These are phyloP conservation scores for Blepharisma japonicum DNA, from an alignment of 73 alveolate species.

Conservation along the genomic window DNA sequence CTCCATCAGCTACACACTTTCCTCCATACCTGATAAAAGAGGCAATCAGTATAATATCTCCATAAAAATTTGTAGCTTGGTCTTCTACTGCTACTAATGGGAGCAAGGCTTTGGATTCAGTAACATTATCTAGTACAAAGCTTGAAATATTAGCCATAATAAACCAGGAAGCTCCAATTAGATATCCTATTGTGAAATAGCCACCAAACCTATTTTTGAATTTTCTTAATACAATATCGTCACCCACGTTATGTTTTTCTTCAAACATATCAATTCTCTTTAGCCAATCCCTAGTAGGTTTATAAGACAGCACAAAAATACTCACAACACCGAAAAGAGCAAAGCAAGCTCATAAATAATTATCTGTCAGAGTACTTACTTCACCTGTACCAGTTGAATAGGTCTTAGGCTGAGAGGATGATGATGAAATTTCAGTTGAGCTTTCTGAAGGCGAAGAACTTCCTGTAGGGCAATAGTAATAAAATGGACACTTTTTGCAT, in stretches of 20 bases:
- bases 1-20: slow-evolving; percentile 4
- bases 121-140: neutral
- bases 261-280: neutral
- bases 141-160: neutral
- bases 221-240: neutral
- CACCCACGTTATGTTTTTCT: neutral
- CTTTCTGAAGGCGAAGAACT: neutral
- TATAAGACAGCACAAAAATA: neutral
- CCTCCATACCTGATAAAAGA: slow-evolving; percentile 1
- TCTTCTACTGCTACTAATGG: neutral
- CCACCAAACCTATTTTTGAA: slow-evolving; percentile 18
- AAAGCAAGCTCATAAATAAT: neutral
- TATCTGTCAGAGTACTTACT: neutral
- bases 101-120: neutral
- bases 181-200: neutral
- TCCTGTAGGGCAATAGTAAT: neutral
- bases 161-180: neutral
- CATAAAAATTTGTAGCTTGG: neutral
- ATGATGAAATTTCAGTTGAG: neutral
- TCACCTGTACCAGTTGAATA: neutral
- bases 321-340: neutral
- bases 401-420: slow-evolving; percentile 9
- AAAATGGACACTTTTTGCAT: slow-evolving; percentile 3
- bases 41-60: neutral
- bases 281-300: neutral